phyloP scores from a whole-genome alignment of 169 alveolate genomes.

The Cryptosporidium canis region DNA sequence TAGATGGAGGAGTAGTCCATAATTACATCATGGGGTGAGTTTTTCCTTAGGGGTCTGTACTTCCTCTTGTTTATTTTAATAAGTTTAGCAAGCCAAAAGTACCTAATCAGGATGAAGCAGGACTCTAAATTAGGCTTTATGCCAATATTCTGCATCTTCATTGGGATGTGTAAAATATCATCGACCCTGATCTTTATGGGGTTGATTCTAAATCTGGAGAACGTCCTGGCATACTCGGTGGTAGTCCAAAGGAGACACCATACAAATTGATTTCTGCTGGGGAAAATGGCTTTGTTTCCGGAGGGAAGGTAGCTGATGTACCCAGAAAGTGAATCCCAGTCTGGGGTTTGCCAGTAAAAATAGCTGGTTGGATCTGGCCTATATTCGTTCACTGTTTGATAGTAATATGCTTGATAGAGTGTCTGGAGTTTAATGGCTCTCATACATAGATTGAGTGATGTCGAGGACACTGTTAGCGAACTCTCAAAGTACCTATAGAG shows the following conservation, averaged over 20 bases:
- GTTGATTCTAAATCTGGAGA: constrained; percentile 44
- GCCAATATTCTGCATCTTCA: constrained; percentile 61
- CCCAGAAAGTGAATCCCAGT: constrained; percentile 39
- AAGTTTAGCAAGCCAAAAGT: constrained; percentile 33
- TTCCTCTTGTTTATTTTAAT: constrained; percentile 25
- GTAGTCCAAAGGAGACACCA: constrained; percentile 67
- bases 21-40: constrained; percentile 33
- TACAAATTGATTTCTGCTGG: constrained; percentile 54
- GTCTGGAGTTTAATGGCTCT: constrained; percentile 41
- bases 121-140: constrained; percentile 23
- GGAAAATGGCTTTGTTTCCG: background rate
- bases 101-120: constrained; percentile 17
- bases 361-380: constrained; percentile 52
- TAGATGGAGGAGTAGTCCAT: constrained; percentile 47
- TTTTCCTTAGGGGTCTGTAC: constrained; percentile 22
- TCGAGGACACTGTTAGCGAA: constrained; percentile 6
- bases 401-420: constrained; percentile 48
- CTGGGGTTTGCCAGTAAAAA: constrained; percentile 64
- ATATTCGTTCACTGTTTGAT: constrained; percentile 28
- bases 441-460: constrained; percentile 49
- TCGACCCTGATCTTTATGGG: constrained; percentile 37
- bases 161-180: constrained; percentile 53
- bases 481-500: constrained; percentile 42
- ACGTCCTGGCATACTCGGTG: constrained; percentile 50
- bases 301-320: constrained; percentile 40